Evolutionary conservation across 2,329 filamentous ascomycete species (phyloP), one percentile per base, ranked within the genome.

Genomic region (Pseudogymnoascus pannorum): DNA sequence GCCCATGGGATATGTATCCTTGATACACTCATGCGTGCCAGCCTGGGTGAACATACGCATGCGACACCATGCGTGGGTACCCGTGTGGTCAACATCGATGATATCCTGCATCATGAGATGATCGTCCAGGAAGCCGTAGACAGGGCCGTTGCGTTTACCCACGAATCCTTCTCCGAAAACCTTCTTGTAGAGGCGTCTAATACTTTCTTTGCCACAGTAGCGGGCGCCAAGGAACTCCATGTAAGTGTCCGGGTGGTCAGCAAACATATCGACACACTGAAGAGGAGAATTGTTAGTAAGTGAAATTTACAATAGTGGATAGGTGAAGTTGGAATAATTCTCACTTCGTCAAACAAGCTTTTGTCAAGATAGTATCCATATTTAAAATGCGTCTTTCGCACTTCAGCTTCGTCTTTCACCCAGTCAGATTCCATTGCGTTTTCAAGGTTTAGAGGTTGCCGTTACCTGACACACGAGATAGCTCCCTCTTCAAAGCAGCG

Each of bases 31-130:
- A 69, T 84, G 81, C 29, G 79, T 80, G 58, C 81, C 80, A 0
- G 80, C 80, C 44, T 77, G 76, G 81, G 83, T 83, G 65, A 83
- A 74, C 20, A 79, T 76, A 22, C 81, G 77, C 74, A 83, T 81
- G 26, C 81, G 77, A 40, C 75, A 79, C 68, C 76, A 76, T 11
- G 79, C 81, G 60, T 76, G 77, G 1, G 73, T 77, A n/a, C 77
- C 76, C 5, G 72, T 72, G 1, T 75, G 64, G 63, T 78, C 75
- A 20, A 83, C 75, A 66, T 82, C 79, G 57, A 84, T 73, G 51
- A 83, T 79, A 68, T 80, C 81, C 66, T 84, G 81, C 73, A 82
- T 77, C 75, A 83, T 81, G 33, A 80, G 77, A 68, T 84, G 81
- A 68, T 83, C 81, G 12, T 83, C 77, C 9, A 84, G 75, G 67